Evolutionary conservation across 768 basidiomycete genomes (phyloP), one percentile per base, ranked within the genome.

Genomic region (Lepiota venenata): DNA sequence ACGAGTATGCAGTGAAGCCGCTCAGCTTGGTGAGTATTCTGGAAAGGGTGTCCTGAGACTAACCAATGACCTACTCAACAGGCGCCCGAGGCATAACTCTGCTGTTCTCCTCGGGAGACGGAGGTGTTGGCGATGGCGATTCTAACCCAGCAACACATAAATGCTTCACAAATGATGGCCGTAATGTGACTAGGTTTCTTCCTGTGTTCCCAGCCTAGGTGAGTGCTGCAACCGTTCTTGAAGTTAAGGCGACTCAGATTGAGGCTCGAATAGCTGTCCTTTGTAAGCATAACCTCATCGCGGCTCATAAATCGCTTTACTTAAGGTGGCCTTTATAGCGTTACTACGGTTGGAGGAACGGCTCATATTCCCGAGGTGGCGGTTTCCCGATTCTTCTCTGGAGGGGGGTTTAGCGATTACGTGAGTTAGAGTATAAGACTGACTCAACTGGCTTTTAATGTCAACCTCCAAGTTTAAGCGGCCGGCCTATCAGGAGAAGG

Each of bases 371-470:
- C 84, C 0, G 87, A 89, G 64, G 71, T 71, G 3, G 82, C 80
- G 0, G 77, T 74, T 0, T 64, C 49, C 16, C 58, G 67, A 20
- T 73, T 71, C 59, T 85, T 85, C 69, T 87, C 85, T 25, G 84
- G 86, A 6, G 87, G 87, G 14, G 87, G 88, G 14, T 91, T 89
- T 71, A 87, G 85, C 64, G 73, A 85, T 58, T 80, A 80, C 49
- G 85, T 86, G 35, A 58, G 74, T 59, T 42, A 14, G 2, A 10
- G 36, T 41, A 56, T 5, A 15, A 18, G n/a, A 22, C n/a, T 10
- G 14, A 12, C 20, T 18, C 11, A 4, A 7, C 15, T 35, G 6
- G 16, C 43, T 14, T n/a, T 25, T 32, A 25, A 46, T 18, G 7
- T 43, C 2, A 2, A 18, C 2, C 22, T 29, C n/a, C 6, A 25